Base-by-base conservation (phyloP, 768 basidiomycete species). In the Mycena albidolilacea region DNA sequence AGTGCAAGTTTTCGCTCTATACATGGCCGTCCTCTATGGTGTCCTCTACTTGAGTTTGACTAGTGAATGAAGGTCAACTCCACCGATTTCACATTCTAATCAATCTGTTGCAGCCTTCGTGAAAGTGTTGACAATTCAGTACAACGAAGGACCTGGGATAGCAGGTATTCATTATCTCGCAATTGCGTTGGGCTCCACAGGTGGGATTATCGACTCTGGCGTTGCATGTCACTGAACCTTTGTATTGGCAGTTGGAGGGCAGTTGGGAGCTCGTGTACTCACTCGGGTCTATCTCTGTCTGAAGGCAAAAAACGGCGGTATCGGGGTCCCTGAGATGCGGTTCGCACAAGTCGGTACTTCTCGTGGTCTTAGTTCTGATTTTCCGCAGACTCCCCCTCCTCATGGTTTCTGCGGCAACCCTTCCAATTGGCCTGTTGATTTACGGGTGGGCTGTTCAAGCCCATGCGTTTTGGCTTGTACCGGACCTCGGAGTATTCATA, bases 151-250 rank as follows among this genome's bases (percentile, higher is more conserved):
- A 0, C 79, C 85, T 8, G 91, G 91, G 0, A 87, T 90, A 70
- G 83, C 89, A 0, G 89, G 90, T 0, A 76, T 91, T n/a, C 87
- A 92, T 76, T 93, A 92, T 75, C 80, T 92, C 62, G 85, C 91
- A 1, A 85, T 92, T 60, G 90, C 90, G 0, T 62, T 91, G 8
- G 91, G 91, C 19, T 82, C 82, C 60, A 82, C 82, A 6, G 23
- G 74, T 91, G 39, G 85, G 88, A 23, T 76, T 85, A 58, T 76
- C 77, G 7, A 78, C 17, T 81, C 82, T 7, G 54, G 41, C 39
- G 39, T 38, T 38, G 35, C 14, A 30, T 46, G 38, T 66, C 7
- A 14, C 52, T 64, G 17, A 54, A 57, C 19, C 12, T 9, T 17
- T 50, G 23, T 23, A 23, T 23, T 58, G 55, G 35, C 43, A 83